Conservation (phyloP, 495 filamentous ascomycete species). For the Penicillium desertorum region DNA sequence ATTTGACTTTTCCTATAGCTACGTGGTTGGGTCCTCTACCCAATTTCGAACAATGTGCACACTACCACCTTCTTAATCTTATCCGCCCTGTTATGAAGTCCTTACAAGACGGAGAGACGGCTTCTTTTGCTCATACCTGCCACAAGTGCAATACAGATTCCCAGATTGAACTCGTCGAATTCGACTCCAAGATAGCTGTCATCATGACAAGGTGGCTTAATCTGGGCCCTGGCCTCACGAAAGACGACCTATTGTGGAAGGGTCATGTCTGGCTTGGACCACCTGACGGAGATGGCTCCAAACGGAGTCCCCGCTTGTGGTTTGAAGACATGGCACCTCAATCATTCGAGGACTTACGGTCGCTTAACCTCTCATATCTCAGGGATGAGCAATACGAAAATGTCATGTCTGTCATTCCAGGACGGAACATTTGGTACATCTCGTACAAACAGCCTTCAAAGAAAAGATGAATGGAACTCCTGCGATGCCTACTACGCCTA, state of each 20-base stretch:
- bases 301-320: not conserved
- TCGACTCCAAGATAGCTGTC: slow-evolving; percentile 1
- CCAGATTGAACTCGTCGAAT: slow-evolving; percentile 1
- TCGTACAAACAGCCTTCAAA: slow-evolving; percentile 10
- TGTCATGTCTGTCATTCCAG: not conserved
- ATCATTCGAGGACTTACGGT: slow-evolving; percentile 9
- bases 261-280: not conserved
- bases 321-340: slow-evolving; percentile 9
- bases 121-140: not conserved
- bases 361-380: slow-evolving; percentile 14
- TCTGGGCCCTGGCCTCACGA: slow-evolving; percentile 6
- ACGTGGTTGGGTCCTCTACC: too few species aligned
- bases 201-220: slow-evolving; percentile 8
- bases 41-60: not conserved
- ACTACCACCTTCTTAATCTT: not conserved
- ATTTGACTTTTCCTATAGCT: not conserved
- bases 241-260: slow-evolving; percentile 7
- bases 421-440: not conserved
- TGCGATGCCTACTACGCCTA: not conserved
- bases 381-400: slow-evolving; percentile 6
- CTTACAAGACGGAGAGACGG: not conserved
- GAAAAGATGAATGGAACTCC: not conserved
- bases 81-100: not conserved
- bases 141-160: slow-evolving; percentile 9
- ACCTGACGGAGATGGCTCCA: not conserved